Percentiles rank a stretch among this genome's conserved stretches.
These are phyloP conservation scores for Penicillium simplicissimum DNA, from an alignment of 495 filamentous ascomycete species.

Conservation along the genomic window DNA sequence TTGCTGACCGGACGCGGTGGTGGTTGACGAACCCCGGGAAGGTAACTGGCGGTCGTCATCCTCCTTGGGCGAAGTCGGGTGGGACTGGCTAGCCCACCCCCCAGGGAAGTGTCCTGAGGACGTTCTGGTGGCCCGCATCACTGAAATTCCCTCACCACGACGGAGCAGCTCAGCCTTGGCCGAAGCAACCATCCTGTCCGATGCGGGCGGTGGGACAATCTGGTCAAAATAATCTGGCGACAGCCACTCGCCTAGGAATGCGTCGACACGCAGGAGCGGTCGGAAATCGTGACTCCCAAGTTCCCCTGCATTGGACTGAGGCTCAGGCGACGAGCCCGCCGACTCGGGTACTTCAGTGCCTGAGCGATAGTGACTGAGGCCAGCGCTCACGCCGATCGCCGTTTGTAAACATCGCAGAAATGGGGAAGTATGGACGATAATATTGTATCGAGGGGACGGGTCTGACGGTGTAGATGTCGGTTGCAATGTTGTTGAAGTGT, in stretches of 20 bases:
- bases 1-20: background rate
- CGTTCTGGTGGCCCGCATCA: conserved; percentile 27
- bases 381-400: conserved; percentile 83
- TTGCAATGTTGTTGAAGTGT: conserved; percentile 19
- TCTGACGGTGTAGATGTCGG: conserved; percentile 26
- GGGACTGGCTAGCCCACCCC: conserved; percentile 53
- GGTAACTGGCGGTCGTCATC: conserved; percentile 24
- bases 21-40: background rate
- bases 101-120: conserved; percentile 58
- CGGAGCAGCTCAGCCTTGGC: conserved; percentile 84
- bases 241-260: conserved; percentile 95
- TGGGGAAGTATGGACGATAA: conserved; percentile 89
- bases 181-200: conserved; percentile 78
- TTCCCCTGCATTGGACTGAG: background rate
- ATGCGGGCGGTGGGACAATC: conserved; percentile 85
- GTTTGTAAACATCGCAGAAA: conserved; percentile 94
- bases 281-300: conserved; percentile 22
- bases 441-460: conserved; percentile 63
- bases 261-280: conserved; percentile 71
- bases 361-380: conserved; percentile 69
- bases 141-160: conserved; percentile 54
- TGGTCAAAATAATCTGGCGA: conserved; percentile 88
- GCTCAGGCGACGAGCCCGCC: conserved; percentile 6
- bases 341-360: conserved; percentile 18
- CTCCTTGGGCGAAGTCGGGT: conserved; percentile 25